Percentiles rank a stretch among this genome's conserved stretches.
These are phyloP conservation scores for Tremella mesenterica DNA, from an alignment of 768 basidiomycete genomes.

Conservation along the genomic window DNA sequence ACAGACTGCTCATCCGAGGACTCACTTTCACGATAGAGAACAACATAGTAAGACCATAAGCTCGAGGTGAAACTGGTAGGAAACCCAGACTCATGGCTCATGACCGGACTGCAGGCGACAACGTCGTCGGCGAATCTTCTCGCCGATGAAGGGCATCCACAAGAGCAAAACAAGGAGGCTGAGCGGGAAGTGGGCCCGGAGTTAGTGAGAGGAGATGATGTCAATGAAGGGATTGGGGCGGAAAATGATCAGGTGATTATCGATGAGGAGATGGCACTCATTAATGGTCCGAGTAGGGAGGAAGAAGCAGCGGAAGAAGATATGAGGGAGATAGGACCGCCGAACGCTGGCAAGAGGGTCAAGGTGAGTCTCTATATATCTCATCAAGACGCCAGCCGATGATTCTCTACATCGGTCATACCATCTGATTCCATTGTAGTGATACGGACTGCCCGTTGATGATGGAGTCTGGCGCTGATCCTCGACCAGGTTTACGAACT, in stretches of 20 bases:
- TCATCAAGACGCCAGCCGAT: neutral
- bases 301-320: neutral
- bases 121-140: conserved; percentile 11
- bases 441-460: neutral
- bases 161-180: neutral
- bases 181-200: neutral
- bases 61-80: no score
- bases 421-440: neutral
- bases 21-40: neutral
- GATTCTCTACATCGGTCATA: neutral
- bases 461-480: no score
- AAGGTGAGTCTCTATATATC: conserved; percentile 18
- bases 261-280: conserved; percentile 2
- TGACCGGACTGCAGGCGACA: conserved; percentile 18
- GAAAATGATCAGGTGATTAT: neutral
- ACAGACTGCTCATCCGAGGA: no score
- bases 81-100: no score
- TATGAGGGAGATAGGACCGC: conserved; percentile 11
- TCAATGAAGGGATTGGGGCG: conserved; percentile 11
- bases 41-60: neutral
- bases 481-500: conserved; percentile 78
- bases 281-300: no score
- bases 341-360: conserved; percentile 30
- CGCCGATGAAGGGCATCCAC: conserved; percentile 3
- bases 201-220: neutral